Percentiles rank a stretch among this genome's conserved stretches.
Conservation (phyloP, 305 asterid species). For the Rubia peregrina region DNA sequence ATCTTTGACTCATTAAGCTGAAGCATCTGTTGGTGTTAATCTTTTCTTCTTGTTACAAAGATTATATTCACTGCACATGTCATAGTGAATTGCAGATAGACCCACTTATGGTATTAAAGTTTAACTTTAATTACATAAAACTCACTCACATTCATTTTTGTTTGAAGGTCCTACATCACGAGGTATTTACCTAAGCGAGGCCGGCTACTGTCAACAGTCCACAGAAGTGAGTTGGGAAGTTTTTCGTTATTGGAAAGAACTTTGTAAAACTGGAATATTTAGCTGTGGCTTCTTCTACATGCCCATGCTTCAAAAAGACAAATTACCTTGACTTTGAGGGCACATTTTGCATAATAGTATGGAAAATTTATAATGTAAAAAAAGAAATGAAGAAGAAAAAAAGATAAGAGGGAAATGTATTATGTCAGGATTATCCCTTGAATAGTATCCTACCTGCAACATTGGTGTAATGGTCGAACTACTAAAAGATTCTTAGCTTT, state of each 20-base stretch:
- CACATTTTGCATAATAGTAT: neutral
- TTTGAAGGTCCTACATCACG: constrained; percentile 70
- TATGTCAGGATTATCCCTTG: neutral
- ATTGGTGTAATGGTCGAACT: neutral
- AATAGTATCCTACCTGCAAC: neutral
- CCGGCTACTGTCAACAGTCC: constrained; percentile 52
- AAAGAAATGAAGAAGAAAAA: neutral
- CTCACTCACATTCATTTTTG: constrained; percentile 18
- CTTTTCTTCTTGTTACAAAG: no score
- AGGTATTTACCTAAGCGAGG: constrained; percentile 91
- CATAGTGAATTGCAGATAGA: neutral
- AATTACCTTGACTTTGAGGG: neutral
- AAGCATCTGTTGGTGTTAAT: no score
- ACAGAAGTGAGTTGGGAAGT: constrained; percentile 55
- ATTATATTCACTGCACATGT: neutral
- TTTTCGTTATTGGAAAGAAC: constrained; percentile 8
- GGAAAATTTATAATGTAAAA: neutral
- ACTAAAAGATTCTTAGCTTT: neutral
- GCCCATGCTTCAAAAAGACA: neutral
- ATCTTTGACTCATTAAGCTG: neutral
- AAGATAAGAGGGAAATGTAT: neutral
- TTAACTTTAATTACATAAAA: constrained; percentile 16
- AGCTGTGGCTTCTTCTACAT: neutral
- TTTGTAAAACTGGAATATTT: neutral
- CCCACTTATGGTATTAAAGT: no score